These are phyloP conservation scores for Pestalotiopsis sp. DNA, from an alignment of 2,329 filamentous ascomycete genomes.

Conservation along the genomic window DNA sequence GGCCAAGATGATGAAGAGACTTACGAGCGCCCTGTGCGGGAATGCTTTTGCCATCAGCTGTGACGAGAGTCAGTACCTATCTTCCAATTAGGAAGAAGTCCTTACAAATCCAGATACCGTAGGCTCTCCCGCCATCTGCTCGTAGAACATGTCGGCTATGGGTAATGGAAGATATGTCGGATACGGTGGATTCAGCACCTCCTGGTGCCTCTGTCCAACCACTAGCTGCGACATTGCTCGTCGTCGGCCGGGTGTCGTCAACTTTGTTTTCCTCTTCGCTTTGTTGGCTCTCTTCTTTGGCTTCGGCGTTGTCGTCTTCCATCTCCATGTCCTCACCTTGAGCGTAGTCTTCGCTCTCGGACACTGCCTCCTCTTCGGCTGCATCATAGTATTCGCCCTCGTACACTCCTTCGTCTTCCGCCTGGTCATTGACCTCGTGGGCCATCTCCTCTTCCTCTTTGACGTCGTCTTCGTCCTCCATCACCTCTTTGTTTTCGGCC, in stretches of 20 bases:
- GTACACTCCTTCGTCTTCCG: no score
- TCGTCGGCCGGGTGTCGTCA: background rate
- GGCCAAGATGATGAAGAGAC: background rate
- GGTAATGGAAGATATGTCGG: background rate
- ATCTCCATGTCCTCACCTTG: background rate
- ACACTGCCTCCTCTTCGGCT: background rate
- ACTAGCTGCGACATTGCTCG: background rate
- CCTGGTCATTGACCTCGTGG: no score
- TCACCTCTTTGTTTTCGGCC: no score
- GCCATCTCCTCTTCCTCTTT: no score
- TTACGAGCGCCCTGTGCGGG: conserved; percentile 22
- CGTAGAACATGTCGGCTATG: background rate
- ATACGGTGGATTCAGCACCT: background rate
- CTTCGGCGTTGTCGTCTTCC: background rate
- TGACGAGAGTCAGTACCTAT: background rate
- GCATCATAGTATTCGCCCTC: no score
- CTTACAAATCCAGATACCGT: conserved; percentile 7
- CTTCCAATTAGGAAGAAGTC: background rate
- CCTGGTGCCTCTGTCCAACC: background rate
- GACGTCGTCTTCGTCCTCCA: no score
- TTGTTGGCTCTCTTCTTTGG: background rate
- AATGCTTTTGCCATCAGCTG: background rate
- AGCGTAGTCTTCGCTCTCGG: background rate
- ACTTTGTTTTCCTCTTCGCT: background rate
- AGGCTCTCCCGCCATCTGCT: background rate